Conservation (phyloP, 129 eudicot genomes). For the Heracleum sosnowskyi region DNA sequence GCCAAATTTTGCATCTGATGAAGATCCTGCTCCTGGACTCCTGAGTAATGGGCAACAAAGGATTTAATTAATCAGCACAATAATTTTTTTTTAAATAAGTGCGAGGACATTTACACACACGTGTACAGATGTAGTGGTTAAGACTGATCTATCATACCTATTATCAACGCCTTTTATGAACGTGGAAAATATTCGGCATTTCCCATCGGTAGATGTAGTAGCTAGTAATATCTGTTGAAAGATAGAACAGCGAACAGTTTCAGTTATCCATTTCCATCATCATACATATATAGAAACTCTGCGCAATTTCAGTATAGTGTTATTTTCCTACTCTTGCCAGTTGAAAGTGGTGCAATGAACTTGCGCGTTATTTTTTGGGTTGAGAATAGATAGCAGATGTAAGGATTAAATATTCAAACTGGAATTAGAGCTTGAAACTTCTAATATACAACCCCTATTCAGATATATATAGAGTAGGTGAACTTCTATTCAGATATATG, state of each 20-base stretch:
- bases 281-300: neutral
- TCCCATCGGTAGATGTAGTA: conserved; percentile 97
- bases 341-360: neutral
- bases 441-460: neutral
- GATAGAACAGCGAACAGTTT: neutral
- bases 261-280: neutral
- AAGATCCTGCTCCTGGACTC: conserved; percentile 48
- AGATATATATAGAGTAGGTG: neutral
- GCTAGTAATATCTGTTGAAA: conserved; percentile 64
- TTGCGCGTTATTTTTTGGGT: neutral
- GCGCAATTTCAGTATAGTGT: neutral
- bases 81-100: neutral
- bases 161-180: conserved; percentile 92
- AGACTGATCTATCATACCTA: conserved; percentile 36
- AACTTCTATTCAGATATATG: neutral
- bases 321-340: neutral
- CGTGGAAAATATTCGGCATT: conserved; percentile 87
- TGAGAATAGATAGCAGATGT: neutral
- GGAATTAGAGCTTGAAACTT: neutral
- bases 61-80: neutral
- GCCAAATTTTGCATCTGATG: conserved; percentile 82
- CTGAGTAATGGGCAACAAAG: conserved; percentile 39
- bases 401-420: neutral
- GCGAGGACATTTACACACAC: neutral
- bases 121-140: neutral